These are phyloP conservation scores for Truncatella angustata DNA, from an alignment of 2,329 filamentous ascomycete species.

Conservation along the genomic window DNA sequence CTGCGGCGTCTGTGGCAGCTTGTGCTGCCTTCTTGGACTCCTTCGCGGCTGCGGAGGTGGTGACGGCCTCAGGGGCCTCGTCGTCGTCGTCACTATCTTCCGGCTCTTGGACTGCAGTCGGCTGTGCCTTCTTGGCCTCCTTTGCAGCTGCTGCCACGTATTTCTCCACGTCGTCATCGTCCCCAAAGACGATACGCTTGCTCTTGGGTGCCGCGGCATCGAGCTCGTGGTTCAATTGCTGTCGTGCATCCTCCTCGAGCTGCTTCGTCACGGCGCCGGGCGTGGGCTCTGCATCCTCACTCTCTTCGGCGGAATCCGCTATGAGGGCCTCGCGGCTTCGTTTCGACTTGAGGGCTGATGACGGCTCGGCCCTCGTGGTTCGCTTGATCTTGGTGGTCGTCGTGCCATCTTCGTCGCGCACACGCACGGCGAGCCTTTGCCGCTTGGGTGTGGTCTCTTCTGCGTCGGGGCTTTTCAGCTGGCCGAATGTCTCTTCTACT, in stretches of 20 bases:
- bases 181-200: conserved; percentile 29
- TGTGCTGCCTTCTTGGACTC: conserved; percentile 45
- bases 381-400: neutral
- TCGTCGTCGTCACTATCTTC: conserved; percentile 53
- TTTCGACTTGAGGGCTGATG: conserved; percentile 21
- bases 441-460: conserved; percentile 6
- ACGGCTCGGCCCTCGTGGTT: conserved; percentile 21
- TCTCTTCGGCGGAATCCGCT: conserved; percentile 22
- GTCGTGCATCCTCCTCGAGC: conserved; percentile 28
- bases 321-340: conserved; percentile 16
- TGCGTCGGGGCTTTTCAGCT: neutral
- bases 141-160: conserved; percentile 26
- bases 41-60: conserved; percentile 46
- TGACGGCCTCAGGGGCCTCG: conserved; percentile 59
- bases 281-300: conserved; percentile 11
- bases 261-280: conserved; percentile 28
- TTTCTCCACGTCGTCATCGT: conserved; percentile 30
- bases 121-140: neutral
- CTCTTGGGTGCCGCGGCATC: conserved; percentile 15
- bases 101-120: conserved; percentile 18
- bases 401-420: conserved; percentile 13
- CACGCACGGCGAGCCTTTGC: conserved; percentile 23
- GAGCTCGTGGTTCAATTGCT: conserved; percentile 21
- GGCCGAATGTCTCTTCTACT: neutral
- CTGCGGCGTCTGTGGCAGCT: conserved; percentile 46